Evolutionary conservation across 257 asterid genomes (phyloP), one percentile per base, ranked within the genome.

Genomic region (Petunia secreta): DNA sequence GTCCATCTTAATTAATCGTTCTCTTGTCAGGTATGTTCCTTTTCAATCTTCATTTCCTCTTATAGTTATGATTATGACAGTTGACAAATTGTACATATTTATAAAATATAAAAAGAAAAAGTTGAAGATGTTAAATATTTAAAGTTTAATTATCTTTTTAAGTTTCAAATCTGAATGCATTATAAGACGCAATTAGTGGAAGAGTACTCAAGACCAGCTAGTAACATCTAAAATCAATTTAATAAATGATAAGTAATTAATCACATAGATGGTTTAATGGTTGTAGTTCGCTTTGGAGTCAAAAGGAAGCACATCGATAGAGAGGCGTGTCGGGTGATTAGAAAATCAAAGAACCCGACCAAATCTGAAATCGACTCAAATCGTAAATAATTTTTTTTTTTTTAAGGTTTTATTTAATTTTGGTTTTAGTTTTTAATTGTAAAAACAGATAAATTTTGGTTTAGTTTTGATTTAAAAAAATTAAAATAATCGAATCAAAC

Each of bases 141-240:
- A 36, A 48, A 46, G 43, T 25, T 46, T 25, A 48, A 43, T 71
- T 5, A 48, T 34, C 34, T 25, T 71, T 69, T 34, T 10, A 9
- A 71, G 60, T 5, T 71, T 71, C 34, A 71, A 48, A 48, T 25
- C 16, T 10, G 48, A 71, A 71, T 11, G 44, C 60, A 76, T 15
- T 58, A 40, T 7, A 41, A 8, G 53, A 76, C 16, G 43, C 63
- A 76, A 40, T 9, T 76, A 58, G 39, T 76, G 80, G 69, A 58
- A 44, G 41, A 41, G 16, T 38, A 76, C 69, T 58, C 80, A 43
- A 41, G 11, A 15, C 8, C 38, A 43, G 39, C 77, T 43, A 69
- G 36, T 69, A 40, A 69, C 5, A 8, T 15, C 39, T 41, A 69
- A 69, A 48, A 9, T 63, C 3, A 71, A 71, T 5, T 71, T 71